Conservation (phyloP, 495 filamentous ascomycete genomes). For the Tuber calosporum region DNA sequence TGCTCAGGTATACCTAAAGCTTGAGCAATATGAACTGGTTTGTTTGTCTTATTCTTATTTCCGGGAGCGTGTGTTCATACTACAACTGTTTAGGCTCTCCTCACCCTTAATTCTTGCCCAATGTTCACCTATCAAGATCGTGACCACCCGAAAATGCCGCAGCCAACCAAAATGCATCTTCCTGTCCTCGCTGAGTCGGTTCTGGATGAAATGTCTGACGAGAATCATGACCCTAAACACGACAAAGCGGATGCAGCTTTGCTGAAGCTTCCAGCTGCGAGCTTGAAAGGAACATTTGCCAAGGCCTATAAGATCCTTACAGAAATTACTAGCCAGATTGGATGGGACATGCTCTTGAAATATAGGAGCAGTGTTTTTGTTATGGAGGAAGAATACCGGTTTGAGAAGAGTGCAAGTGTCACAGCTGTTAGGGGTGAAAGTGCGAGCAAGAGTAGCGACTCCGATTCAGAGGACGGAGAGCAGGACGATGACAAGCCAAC, state of each 20-base stretch:
- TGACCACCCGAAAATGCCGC: constrained; percentile 87
- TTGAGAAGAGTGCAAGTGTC: constrained; percentile 74
- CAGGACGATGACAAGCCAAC: constrained; percentile 44
- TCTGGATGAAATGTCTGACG: constrained; percentile 87
- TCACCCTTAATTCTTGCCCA: constrained; percentile 96
- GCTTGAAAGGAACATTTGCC: constrained; percentile 87
- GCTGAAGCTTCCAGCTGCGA: constrained; percentile 75
- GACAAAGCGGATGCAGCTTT: constrained; percentile 84
- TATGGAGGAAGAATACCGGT: constrained; percentile 97
- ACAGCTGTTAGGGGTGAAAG: constrained; percentile 59
- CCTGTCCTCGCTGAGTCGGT: constrained; percentile 83
- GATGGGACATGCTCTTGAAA: constrained; percentile 91
- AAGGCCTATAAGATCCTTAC: constrained; percentile 91
- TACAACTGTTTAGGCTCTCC: constrained; percentile 54
- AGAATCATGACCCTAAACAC: constrained; percentile 65
- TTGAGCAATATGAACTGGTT: constrained; percentile 81
- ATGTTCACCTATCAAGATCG: constrained; percentile 99
- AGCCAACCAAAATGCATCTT: constrained; percentile 74
- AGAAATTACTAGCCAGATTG: constrained; percentile 88
- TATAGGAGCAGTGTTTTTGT: constrained; percentile 95
- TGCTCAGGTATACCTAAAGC: constrained; percentile 80
- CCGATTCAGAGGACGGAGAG: constrained; percentile 45
- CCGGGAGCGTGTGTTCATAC: background rate
- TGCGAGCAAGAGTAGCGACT: constrained; percentile 37
- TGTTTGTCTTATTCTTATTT: constrained; percentile 1